Evolutionary conservation across 371 early-diverging fungal genomes (phyloP).

Genomic region (Coemansia sp.): DNA sequence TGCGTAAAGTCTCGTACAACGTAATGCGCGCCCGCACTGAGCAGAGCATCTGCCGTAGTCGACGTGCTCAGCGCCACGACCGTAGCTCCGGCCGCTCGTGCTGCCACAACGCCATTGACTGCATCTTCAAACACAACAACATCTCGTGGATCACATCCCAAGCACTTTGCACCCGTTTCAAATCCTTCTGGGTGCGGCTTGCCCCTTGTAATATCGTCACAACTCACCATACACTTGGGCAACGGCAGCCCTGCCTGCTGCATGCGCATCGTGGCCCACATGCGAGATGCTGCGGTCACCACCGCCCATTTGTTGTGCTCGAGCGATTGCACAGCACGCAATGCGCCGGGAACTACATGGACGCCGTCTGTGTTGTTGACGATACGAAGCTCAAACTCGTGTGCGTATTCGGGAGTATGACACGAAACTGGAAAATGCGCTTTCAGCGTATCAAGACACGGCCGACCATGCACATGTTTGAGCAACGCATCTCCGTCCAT

Average conservation of each 20-base stretch:
- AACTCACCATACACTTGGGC: constrained; percentile 51
- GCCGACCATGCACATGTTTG: constrained; percentile 52
- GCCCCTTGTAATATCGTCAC: constrained; percentile 52
- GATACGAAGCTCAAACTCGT: constrained; percentile 37
- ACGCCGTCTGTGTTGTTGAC: constrained; percentile 53
- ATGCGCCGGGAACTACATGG: constrained; percentile 51
- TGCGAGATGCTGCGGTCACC: constrained; percentile 54
- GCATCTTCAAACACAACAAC: constrained; percentile 75
- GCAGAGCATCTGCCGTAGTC: constrained; percentile 12
- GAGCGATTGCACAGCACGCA: constrained; percentile 28
- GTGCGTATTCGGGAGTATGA: constrained; percentile 29
- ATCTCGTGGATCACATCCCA: constrained; percentile 55
- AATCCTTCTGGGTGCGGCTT: constrained; percentile 72
- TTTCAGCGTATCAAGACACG: constrained; percentile 52
- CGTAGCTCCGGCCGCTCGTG: constrained; percentile 59
- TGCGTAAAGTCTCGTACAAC: not conserved
- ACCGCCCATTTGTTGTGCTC: constrained; percentile 51
- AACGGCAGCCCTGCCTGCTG: constrained; percentile 47
- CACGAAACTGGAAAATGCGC: constrained; percentile 51
- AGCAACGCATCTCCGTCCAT: constrained; percentile 46
- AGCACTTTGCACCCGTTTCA: constrained; percentile 51
- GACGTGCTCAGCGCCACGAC: constrained; percentile 53
- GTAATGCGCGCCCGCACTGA: constrained; percentile 20
- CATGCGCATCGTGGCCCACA: constrained; percentile 52
- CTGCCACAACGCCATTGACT: constrained; percentile 64